A percentile compares a stretch with the other conserved stretches of the same genome.
Conservation (phyloP, 106 monocot species). For the Allium fistulosum region DNA sequence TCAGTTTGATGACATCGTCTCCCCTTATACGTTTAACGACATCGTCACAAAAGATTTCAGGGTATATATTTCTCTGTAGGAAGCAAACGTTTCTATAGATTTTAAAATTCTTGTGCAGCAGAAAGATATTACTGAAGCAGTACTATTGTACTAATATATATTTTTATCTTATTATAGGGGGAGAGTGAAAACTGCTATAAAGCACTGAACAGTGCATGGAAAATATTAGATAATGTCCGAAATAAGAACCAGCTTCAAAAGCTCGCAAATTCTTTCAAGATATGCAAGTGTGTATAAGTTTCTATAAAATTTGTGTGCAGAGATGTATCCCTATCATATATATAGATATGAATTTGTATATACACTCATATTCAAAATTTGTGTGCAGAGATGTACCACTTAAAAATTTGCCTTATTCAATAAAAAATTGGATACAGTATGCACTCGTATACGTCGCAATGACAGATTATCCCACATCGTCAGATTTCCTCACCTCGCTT, state of each 20-base stretch:
- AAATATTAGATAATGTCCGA: constrained; percentile 11
- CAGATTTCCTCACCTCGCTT: constrained; percentile 28
- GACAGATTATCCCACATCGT: constrained; percentile 39
- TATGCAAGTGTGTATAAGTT: constrained; percentile 27
- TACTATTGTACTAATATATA: too few species aligned
- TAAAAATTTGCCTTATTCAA: neutral
- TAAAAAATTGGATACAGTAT: constrained; percentile 13
- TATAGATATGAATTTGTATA: too few species aligned
- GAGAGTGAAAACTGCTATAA: constrained; percentile 42
- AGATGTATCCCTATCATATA: neutral
- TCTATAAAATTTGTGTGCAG: neutral
- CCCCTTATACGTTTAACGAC: constrained; percentile 31
- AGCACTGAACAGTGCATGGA: constrained; percentile 40
- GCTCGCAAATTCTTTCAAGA: constrained; percentile 20
- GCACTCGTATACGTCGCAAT: constrained; percentile 34
- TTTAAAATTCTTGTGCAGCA: too few species aligned
- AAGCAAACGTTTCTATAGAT: too few species aligned
- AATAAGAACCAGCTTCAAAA: constrained; percentile 3
- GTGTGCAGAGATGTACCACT: neutral
- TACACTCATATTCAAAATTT: neutral
- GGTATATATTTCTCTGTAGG: constrained; percentile 12
- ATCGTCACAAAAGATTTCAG: constrained; percentile 31
- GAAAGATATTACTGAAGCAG: too few species aligned
- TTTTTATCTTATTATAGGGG: constrained; percentile 9
- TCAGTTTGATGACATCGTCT: constrained; percentile 70